Percentiles rank a stretch among this genome's conserved stretches.
Evolutionary conservation across 495 filamentous ascomycete species (phyloP).

Genomic region (Penicillium diatomitis): DNA sequence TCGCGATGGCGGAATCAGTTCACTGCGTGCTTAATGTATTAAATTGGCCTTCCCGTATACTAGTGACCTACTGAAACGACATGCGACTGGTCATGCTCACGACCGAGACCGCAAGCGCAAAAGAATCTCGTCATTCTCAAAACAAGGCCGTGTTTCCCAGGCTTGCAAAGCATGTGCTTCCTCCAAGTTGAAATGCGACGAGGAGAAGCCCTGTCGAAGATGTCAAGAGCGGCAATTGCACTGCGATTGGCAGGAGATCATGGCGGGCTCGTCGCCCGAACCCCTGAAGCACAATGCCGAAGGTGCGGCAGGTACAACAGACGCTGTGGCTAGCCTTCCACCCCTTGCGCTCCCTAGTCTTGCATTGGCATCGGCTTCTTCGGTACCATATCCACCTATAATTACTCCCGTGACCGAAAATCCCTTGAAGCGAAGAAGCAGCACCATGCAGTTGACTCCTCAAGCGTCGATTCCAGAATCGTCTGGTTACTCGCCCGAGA

Average conservation of each 20-base stretch:
- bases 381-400: constrained; percentile 8
- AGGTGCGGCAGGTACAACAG: too few species aligned
- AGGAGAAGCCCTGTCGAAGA: constrained; percentile 38
- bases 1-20: too few species aligned
- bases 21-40: too few species aligned
- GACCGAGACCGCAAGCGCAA: constrained; percentile 34
- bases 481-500: background rate
- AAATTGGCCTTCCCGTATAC: too few species aligned
- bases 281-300: constrained; percentile 10
- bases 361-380: constrained; percentile 1
- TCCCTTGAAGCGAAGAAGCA: background rate
- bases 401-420: constrained; percentile 11
- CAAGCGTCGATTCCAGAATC: constrained; percentile 24
- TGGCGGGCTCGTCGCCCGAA: constrained; percentile 15
- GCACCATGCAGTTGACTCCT: constrained; percentile 3
- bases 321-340: too few species aligned
- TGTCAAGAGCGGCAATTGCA: constrained; percentile 36
- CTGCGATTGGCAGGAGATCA: constrained; percentile 34
- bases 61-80: constrained; percentile 45
- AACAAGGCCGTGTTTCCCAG: constrained; percentile 44
- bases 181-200: constrained; percentile 47
- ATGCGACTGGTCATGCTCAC: constrained; percentile 42
- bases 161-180: constrained; percentile 45
- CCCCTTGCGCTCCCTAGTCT: background rate
- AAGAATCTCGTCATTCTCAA: constrained; percentile 32